phyloP scores from a whole-genome alignment of 257 asterid genomes.

The Plantago ovata region DNA sequence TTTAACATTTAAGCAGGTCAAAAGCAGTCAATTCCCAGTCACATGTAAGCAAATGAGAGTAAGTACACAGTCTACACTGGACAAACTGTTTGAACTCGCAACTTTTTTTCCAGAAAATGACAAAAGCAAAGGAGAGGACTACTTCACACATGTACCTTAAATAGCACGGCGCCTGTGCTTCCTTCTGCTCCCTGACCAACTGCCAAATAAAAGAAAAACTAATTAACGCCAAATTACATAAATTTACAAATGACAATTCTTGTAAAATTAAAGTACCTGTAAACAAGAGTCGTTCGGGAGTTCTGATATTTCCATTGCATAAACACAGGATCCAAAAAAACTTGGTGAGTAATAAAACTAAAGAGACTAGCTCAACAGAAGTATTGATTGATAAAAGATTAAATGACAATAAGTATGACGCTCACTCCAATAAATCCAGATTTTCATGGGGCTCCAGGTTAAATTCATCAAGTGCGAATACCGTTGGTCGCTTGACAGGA shows the following conservation, averaged over 20 bases:
- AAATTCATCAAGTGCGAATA: conserved; percentile 80
- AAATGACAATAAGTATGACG: conserved; percentile 4
- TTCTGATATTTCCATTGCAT: conserved; percentile 53
- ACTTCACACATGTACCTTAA: conserved; percentile 40
- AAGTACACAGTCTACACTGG: too few species aligned
- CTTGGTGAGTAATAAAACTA: background rate
- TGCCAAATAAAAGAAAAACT: conserved; percentile 24
- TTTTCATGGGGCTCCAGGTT: conserved; percentile 51
- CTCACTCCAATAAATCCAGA: conserved; percentile 54
- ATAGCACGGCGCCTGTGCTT: conserved; percentile 23
- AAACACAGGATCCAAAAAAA: conserved; percentile 13
- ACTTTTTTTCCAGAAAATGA: background rate
- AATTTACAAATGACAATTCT: conserved; percentile 2
- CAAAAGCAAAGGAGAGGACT: background rate
- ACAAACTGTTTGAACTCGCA: conserved; percentile 3
- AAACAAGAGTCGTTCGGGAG: conserved; percentile 43
- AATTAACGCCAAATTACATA: conserved; percentile 22
- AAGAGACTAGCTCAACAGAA: background rate
- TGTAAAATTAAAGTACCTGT: conserved; percentile 37
- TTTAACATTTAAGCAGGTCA: too few species aligned
- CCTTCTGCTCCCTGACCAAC: conserved; percentile 35
- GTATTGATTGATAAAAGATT: background rate
- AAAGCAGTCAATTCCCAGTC: background rate
- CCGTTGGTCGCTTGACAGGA: conserved; percentile 53
- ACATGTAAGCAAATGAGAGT: too few species aligned